Conservation (phyloP, 2,329 filamentous ascomycete genomes). For the Ceratocystis lukuohia region DNA sequence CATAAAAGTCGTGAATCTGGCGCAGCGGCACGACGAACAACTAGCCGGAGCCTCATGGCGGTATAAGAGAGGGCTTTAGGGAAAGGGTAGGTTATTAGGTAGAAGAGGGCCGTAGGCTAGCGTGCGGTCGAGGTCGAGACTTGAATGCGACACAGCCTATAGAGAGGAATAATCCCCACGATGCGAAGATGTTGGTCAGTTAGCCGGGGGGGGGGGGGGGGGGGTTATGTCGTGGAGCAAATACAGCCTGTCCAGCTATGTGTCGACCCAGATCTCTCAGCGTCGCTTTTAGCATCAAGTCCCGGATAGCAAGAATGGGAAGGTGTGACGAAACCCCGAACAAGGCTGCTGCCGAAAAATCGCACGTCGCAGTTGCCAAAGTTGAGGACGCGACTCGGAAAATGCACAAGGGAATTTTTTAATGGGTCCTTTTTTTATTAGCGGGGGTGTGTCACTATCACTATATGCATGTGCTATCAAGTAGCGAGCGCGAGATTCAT, state of each 20-base stretch:
- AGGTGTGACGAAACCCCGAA: neutral
- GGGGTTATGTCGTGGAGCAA: no score
- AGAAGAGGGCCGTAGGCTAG: neutral
- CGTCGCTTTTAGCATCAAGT: neutral
- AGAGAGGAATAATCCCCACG: slow-evolving; percentile 9
- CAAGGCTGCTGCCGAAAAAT: neutral
- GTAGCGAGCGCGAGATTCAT: neutral
- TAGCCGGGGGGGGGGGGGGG: no score
- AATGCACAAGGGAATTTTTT: neutral
- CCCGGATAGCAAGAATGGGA: neutral
- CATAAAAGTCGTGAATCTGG: slow-evolving; percentile 62
- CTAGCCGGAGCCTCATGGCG: slow-evolving; percentile 55
- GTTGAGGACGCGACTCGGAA: neutral
- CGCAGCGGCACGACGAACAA: slow-evolving; percentile 58
- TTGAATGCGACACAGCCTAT: neutral
- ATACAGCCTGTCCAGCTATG: neutral
- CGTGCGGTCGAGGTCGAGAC: neutral
- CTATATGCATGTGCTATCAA: neutral
- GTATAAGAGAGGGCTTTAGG: neutral
- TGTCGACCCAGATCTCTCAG: neutral
- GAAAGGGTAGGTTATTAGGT: neutral
- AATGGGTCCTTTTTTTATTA: neutral
- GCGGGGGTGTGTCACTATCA: neutral
- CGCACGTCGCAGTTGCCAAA: neutral
- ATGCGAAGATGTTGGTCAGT: neutral